phyloP scores from a whole-genome alignment of 2,329 filamentous ascomycete species.

The Exophiala alcalophila region DNA sequence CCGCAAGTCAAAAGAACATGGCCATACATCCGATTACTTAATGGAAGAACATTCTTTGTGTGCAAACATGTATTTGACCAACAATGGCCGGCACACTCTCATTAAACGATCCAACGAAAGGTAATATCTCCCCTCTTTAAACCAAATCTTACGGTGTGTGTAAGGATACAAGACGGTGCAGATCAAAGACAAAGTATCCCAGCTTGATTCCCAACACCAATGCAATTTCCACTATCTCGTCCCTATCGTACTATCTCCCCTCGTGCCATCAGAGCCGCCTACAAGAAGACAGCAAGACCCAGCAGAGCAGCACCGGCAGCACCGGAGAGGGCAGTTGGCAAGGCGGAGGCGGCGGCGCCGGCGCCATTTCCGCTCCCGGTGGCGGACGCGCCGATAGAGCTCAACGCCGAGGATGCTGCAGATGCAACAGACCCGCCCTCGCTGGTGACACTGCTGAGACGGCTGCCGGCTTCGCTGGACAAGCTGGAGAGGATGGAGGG shows the following conservation, averaged over 20 bases:
- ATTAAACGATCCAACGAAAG: too few species aligned
- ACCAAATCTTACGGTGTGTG: too few species aligned
- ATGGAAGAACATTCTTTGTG: too few species aligned
- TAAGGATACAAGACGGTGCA: conserved; percentile 2
- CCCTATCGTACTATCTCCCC: not conserved
- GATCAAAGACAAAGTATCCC: conserved; percentile 1
- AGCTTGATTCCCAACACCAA: not conserved
- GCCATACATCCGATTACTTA: too few species aligned
- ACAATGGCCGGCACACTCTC: too few species aligned
- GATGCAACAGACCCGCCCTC: conserved; percentile 10
- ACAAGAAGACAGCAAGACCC: conserved; percentile 25
- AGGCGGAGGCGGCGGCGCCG: conserved; percentile 18
- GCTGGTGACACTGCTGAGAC: conserved; percentile 17
- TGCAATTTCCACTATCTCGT: not conserved
- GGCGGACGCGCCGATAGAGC: conserved; percentile 8
- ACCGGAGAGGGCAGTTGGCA: conserved; percentile 20
- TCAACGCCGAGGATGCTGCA: conserved; percentile 11
- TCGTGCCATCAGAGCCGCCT: not conserved
- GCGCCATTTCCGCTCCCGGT: conserved; percentile 6
- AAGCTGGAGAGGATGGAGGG: conserved; percentile 15
- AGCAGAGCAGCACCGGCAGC: conserved; percentile 20
- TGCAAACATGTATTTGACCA: too few species aligned
- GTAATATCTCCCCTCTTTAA: too few species aligned
- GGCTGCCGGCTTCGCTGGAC: conserved; percentile 15
- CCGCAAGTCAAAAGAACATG: too few species aligned